Conservation (phyloP, 2,329 filamentous ascomycete species). For the Aspergillus eucalypticola region DNA sequence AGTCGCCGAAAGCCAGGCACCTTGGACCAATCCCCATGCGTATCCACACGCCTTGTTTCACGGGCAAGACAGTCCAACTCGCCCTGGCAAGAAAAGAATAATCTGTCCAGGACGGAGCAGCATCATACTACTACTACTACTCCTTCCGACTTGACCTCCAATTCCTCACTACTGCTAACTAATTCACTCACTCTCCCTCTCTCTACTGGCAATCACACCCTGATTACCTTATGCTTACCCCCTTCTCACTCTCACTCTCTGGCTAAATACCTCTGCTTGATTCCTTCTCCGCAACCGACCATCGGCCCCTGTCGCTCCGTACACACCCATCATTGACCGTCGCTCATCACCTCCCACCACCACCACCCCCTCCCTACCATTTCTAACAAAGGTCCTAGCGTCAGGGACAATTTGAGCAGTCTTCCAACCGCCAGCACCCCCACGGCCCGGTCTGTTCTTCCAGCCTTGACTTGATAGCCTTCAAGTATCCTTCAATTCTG, state of each 20-base stretch:
- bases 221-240: not conserved
- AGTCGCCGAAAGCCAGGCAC: constrained; percentile 14
- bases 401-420: not conserved
- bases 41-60: constrained; percentile 17
- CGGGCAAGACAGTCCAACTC: constrained; percentile 12
- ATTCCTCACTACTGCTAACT: not conserved
- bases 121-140: not conserved
- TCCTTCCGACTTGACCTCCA: not conserved
- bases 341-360: constrained; percentile 6
- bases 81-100: constrained; percentile 1
- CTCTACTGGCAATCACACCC: not conserved
- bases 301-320: not conserved
- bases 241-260: not conserved
- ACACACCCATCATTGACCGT: not conserved
- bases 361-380: constrained; percentile 4
- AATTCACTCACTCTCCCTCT: too few relatives aligned
- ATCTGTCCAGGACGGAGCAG: not conserved
- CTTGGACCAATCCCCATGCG: constrained; percentile 6
- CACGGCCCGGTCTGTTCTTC: constrained; percentile 9
- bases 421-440: constrained; percentile 11
- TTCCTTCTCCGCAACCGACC: not conserved
- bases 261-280: not conserved
- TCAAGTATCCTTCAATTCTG: not conserved
- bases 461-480: constrained; percentile 9
- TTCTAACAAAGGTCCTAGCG: not conserved